A percentile compares a stretch with the other conserved stretches of the same genome.
phyloP scores from a whole-genome alignment of 805 yeast genomes.

The Wickerhamiella vanderwaltii region DNA sequence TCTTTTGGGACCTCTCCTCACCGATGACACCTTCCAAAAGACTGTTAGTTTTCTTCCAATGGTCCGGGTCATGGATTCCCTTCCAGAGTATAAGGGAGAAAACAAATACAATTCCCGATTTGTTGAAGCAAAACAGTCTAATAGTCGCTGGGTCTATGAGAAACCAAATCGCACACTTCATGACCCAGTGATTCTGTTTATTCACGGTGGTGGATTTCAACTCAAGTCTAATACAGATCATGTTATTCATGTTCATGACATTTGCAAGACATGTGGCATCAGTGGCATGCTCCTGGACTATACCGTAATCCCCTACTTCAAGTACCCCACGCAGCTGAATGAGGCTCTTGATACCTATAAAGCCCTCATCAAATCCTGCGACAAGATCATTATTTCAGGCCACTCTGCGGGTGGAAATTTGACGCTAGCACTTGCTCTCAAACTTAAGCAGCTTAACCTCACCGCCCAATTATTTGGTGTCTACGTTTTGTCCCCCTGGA shows the following conservation, averaged over 20 bases:
- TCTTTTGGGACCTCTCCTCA: neutral
- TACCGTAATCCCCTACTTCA: slow-evolving; percentile 2
- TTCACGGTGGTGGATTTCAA: slow-evolving; percentile 8
- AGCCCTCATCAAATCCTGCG: neutral
- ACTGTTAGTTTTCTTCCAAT: neutral
- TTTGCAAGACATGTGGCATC: neutral
- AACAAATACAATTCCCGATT: slow-evolving; percentile 1
- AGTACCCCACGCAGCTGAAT: slow-evolving; percentile 5
- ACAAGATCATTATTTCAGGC: slow-evolving; percentile 1
- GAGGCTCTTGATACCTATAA: slow-evolving; percentile 1
- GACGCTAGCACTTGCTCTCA: neutral
- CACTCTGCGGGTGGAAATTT: slow-evolving; percentile 7
- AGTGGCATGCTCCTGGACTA: slow-evolving; percentile 4
- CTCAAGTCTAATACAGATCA: neutral
- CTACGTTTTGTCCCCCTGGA: slow-evolving; percentile 1
- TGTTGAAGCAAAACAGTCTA: neutral
- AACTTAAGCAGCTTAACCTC: neutral
- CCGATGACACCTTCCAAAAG: slow-evolving; percentile 4
- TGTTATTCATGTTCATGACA: neutral
- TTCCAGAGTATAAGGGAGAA: neutral
- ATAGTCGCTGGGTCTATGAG: slow-evolving; percentile 8
- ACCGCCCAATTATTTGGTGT: neutral
- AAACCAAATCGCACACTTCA: neutral
- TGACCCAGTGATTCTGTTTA: slow-evolving; percentile 6
- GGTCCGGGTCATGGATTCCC: neutral